These are phyloP conservation scores for Triglochin maritima DNA, from an alignment of 106 monocot species.

Conservation along the genomic window DNA sequence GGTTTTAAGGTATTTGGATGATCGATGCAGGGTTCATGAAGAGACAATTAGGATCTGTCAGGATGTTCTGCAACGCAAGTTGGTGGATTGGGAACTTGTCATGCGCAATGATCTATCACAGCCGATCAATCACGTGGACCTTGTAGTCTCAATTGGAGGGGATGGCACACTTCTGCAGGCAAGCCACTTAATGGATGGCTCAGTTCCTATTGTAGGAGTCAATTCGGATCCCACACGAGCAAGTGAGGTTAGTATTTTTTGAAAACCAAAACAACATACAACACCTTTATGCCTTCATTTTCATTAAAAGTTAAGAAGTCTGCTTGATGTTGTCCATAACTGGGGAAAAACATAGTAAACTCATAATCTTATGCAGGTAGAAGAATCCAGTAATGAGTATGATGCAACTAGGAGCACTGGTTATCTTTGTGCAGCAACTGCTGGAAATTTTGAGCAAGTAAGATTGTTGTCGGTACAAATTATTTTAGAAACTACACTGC, in stretches of 20 bases:
- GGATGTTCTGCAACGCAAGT: conserved; percentile 40
- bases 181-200: conserved; percentile 70
- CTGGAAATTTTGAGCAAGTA: conserved; percentile 76
- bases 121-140: conserved; percentile 56
- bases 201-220: conserved; percentile 74
- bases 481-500: too few species aligned
- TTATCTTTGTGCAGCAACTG: conserved; percentile 86
- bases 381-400: conserved; percentile 52
- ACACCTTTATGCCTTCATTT: too few species aligned
- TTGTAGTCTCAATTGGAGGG: conserved; percentile 84
- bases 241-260: conserved; percentile 41
- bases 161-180: conserved; percentile 87
- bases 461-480: neutral
- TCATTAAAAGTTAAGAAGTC: too few species aligned
- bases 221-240: conserved; percentile 84
- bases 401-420: conserved; percentile 91
- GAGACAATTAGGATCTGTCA: conserved; percentile 65
- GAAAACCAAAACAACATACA: neutral
- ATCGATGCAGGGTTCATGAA: conserved; percentile 74
- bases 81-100: conserved; percentile 49
- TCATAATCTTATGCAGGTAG: conserved; percentile 42
- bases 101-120: conserved; percentile 45
- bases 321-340: too few species aligned
- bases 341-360: too few species aligned
- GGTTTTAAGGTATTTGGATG: conserved; percentile 70